Base-by-base conservation (phyloP, 805 yeast genomes). In the Kuraishia molischiana region DNA sequence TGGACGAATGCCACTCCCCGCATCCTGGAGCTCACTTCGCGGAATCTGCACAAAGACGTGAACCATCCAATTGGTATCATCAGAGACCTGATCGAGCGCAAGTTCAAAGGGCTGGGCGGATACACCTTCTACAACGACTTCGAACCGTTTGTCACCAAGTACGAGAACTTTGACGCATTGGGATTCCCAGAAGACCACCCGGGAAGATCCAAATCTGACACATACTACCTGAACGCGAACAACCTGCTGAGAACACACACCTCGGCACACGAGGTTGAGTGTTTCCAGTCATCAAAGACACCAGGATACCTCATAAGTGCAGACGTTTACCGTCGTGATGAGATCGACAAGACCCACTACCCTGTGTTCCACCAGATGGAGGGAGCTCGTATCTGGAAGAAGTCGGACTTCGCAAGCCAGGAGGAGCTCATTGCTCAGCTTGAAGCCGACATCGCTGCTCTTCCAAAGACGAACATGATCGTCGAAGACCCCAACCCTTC, bases 281-380 rank as follows among this genome's bases (percentile, higher is more conserved):
- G 96, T 52, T 90, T 86, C 59, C 64, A 68, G 33, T 59, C 59
- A 2, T 67, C 77, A 37, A 53, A 69, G 20, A 78, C 90, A 0
- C 87, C 95, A 0, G 97, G 97, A 0, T 92, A 84, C 58, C 70
- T 92, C 45, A 89, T 92, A 34, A 73, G 95, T 10, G 98, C 97
- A 1, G 98, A 92, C 58, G 98, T 92, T 8, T 92, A 89, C 54
- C 72, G 98, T 51, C 72, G 95, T 50, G 98, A 92, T 59, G 95
- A 90, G 51, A 85, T 92, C 40, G 98, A 92, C 58, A 70, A 85
- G 46, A 87, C 97, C 0, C 98, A 92, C 57, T 92, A 92, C 54
- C 97, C 98, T 1, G 97, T 84, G 1, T 92, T 92, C 61, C 97
- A 92, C 52, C 98, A 92, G 59, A 77, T 92, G 86, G 98, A 92